These are phyloP conservation scores for Penicillium sclerotiorum DNA, from an alignment of 2,329 filamentous ascomycete species.

Conservation along the genomic window DNA sequence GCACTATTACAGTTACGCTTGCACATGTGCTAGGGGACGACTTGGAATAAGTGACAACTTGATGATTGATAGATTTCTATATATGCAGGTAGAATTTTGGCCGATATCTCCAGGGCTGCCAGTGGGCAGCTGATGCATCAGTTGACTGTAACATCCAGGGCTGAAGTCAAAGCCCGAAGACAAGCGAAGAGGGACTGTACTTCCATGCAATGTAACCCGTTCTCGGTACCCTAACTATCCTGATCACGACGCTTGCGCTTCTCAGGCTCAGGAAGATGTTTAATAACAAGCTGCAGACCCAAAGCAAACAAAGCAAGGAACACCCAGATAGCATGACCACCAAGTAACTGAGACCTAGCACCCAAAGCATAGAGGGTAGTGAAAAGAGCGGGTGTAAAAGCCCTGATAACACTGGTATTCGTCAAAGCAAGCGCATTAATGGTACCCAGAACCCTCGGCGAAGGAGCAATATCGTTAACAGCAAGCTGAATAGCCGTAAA, in stretches of 20 bases:
- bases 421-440: conserved; percentile 72
- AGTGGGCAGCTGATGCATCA: too few species aligned
- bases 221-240: background rate
- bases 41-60: too few species aligned
- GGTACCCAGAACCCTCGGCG: conserved; percentile 65
- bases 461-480: conserved; percentile 73
- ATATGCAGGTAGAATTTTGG: too few species aligned
- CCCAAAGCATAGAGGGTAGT: conserved; percentile 70
- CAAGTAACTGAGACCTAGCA: conserved; percentile 61
- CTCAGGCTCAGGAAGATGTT: conserved; percentile 19
- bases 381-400: conserved; percentile 67
- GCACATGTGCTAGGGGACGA: too few species aligned
- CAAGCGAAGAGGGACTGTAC: too few species aligned
- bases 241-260: background rate
- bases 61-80: too few species aligned
- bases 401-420: conserved; percentile 61
- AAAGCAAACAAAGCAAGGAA: conserved; percentile 38
- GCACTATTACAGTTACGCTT: too few species aligned
- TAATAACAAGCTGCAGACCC: conserved; percentile 33
- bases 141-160: too few species aligned
- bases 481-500: conserved; percentile 73
- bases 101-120: too few species aligned
- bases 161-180: too few species aligned
- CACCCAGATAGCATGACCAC: conserved; percentile 66
- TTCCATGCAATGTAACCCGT: background rate